Percentiles rank a stretch among this genome's conserved stretches.
Conservation (phyloP, 2,329 filamentous ascomycete species). For the Thelonectria discophora region DNA sequence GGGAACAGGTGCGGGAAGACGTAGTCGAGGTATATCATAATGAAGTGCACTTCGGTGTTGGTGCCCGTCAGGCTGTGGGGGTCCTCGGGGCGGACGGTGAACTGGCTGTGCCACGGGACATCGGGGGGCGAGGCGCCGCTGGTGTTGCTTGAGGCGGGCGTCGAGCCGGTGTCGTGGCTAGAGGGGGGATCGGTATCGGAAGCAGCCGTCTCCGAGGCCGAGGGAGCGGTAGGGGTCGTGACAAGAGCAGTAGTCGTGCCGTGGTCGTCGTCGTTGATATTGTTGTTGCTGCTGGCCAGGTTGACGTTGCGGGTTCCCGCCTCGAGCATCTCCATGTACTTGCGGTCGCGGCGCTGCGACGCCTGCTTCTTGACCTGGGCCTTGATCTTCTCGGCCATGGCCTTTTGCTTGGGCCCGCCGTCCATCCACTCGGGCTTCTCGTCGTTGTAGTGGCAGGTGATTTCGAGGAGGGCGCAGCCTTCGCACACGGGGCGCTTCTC, state of each 20-base stretch:
- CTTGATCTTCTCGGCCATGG: slow-evolving; percentile 63
- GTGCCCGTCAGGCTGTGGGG: slow-evolving; percentile 30
- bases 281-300: too few species aligned
- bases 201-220: slow-evolving; percentile 25
- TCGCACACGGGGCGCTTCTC: slow-evolving; percentile 62
- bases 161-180: slow-evolving; percentile 36
- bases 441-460: slow-evolving; percentile 63
- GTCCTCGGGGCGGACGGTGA: slow-evolving; percentile 37
- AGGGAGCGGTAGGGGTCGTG: slow-evolving; percentile 6
- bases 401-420: slow-evolving; percentile 56
- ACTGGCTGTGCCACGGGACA: slow-evolving; percentile 45
- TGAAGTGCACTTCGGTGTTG: slow-evolving; percentile 51
- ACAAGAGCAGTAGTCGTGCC: slow-evolving; percentile 14
- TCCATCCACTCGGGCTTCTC: slow-evolving; percentile 69
- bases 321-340: slow-evolving; percentile 56
- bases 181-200: slow-evolving; percentile 44
- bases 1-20: slow-evolving; percentile 71
- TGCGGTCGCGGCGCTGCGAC: slow-evolving; percentile 58
- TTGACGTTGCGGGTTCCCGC: slow-evolving; percentile 43
- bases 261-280: slow-evolving; percentile 16
- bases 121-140: slow-evolving; percentile 46
- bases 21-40: slow-evolving; percentile 70
- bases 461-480: slow-evolving; percentile 61
- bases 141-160: slow-evolving; percentile 45
- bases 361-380: slow-evolving; percentile 65